Evolutionary conservation across 2,329 filamentous ascomycete genomes (phyloP), one percentile per base, ranked within the genome.

Genomic region (Fusarium avenaceum): DNA sequence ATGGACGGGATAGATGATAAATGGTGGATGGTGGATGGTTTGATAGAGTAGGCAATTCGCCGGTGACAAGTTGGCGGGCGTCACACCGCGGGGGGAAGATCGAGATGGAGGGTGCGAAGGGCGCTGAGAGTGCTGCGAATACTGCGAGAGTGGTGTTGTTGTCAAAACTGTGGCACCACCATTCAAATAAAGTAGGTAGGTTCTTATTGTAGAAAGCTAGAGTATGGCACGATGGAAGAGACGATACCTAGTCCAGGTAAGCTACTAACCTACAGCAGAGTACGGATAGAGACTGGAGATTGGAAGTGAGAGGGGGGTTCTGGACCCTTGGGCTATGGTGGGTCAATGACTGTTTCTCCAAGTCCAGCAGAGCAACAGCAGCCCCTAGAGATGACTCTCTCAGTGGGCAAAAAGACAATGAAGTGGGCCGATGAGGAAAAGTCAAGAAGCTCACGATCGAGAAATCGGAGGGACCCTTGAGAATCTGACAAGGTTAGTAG

Each of bases 61-160:
- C 15, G 26, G 38, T 53, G 58, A 46, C 33, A 49, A 40, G 42
- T 57, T 57, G 57, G 45, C 40, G 63, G 55, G 59, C 50, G 67
- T 65, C 49, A 52, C 63, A 60, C 26, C 39, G 58, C 59, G 44
- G 58, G 63, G 7, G 63, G 54, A 65, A 42, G 52, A 47, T 28
- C 30, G 52, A 49, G 32, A 52, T 44, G 45, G 43, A 52, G 44
- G 30, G 63, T 33, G 22, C 28, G 39, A 40, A 54, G 43, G 46
- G 57, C 42, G 65, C 57, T 71, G 68, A 64, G 65, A 51, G 57
- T 28, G 26, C 9, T 28, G 26, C 8, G 9, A 44, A 54, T 45
- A 57, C 61, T 71, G 68, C 64, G 65, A 54, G 58, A 44, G 71
- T 70, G 70, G 65, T 73, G 70, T 70, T 68, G 63, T 70, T 57